A percentile compares a stretch with the other conserved stretches of the same genome.
phyloP scores from a whole-genome alignment of 2,329 filamentous ascomycete species.

The Ceratocystis harringtonii region DNA sequence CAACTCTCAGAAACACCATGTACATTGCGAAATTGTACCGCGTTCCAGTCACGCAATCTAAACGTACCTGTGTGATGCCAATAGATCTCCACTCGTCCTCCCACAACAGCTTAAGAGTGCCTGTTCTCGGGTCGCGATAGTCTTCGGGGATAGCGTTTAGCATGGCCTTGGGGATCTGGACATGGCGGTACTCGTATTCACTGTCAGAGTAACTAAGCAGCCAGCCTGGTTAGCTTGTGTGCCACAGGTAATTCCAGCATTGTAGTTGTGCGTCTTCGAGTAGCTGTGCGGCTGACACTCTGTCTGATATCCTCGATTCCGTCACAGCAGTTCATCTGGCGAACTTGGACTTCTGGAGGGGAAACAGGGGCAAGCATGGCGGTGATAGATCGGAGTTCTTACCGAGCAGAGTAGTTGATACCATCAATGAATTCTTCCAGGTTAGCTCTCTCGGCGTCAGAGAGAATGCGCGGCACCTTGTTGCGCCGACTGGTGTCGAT shows the following conservation, averaged over 20 bases:
- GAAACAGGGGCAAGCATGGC: background rate
- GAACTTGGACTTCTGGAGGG: background rate
- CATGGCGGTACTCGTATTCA: constrained; percentile 92
- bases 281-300: background rate
- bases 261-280: background rate
- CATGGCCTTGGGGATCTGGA: constrained; percentile 96
- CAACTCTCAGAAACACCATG: background rate
- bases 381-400: constrained; percentile 23
- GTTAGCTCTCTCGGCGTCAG: constrained; percentile 64
- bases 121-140: constrained; percentile 77
- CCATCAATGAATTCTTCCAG: constrained; percentile 84
- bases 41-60: too few species aligned
- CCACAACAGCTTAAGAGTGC: constrained; percentile 90
- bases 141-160: constrained; percentile 91
- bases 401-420: constrained; percentile 93
- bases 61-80: constrained; percentile 85
- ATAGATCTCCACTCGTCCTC: constrained; percentile 96
- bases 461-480: constrained; percentile 64
- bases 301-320: background rate
- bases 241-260: background rate
- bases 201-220: constrained; percentile 69
- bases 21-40: too few species aligned
- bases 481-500: constrained; percentile 81
- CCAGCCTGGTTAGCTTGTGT: background rate
- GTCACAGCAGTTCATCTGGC: background rate